These are phyloP conservation scores for Pyrenopolyporus hunteri DNA, from an alignment of 495 filamentous ascomycete genomes.

Conservation along the genomic window DNA sequence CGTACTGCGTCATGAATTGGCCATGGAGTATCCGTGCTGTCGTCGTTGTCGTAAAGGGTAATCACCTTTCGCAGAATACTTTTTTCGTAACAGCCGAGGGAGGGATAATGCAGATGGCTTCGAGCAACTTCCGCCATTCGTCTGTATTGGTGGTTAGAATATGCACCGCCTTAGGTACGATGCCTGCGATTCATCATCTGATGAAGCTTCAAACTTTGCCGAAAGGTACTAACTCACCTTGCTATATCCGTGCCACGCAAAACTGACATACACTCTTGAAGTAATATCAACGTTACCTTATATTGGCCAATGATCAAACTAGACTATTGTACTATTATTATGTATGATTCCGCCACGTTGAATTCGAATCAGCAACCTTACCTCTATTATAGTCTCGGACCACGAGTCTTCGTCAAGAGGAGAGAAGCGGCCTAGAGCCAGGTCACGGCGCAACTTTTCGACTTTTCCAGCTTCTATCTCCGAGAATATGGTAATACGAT, in stretches of 20 bases:
- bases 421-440: neutral
- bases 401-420: neutral
- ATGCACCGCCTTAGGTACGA: too few species aligned
- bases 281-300: too few species aligned
- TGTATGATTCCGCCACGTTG: too few species aligned
- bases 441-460: neutral
- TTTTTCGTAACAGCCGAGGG: neutral
- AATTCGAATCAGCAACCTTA: too few species aligned
- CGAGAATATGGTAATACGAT: neutral
- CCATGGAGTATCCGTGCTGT: neutral
- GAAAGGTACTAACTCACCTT: too few species aligned
- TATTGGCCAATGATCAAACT: too few species aligned
- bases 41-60: slow-evolving; percentile 14
- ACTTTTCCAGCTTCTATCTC: neutral
- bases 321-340: too few species aligned
- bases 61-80: neutral
- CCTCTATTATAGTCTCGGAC: neutral
- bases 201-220: too few species aligned
- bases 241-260: too few species aligned
- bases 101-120: neutral
- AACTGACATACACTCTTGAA: too few species aligned
- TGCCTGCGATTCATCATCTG: too few species aligned
- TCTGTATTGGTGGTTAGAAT: too few species aligned
- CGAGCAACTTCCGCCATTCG: neutral
- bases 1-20: slow-evolving; percentile 17